Base-by-base conservation (phyloP, 495 filamentous ascomycete species). In the Podospora australis region DNA sequence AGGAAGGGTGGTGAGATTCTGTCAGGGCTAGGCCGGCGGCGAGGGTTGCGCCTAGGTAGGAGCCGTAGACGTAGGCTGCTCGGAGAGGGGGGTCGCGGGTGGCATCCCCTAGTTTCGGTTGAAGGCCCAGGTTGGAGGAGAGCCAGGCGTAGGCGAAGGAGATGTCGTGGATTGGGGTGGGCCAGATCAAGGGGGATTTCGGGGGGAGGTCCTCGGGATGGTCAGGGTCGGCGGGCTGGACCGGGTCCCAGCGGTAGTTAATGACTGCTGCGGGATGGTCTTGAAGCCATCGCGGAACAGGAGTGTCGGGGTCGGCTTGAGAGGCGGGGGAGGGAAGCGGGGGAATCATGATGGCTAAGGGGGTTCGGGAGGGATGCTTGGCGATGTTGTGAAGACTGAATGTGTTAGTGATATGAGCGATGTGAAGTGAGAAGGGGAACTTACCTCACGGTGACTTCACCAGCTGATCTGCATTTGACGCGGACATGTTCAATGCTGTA, bases 11-110 rank as follows among this genome's bases (percentile, higher is more conserved):
- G 29, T 64, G 59, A 2, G 69, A 58, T 50, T 78, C 72, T 14
- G 73, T 78, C 10, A 79, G 48, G 13, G 74, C 66, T 1, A 79
- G 66, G 11, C 66, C 64, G 20, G 64, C 67, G 26, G 70, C 77
- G 3, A 79, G 59, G 6, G 68, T 59, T 23, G 72, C 77, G 21
- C 77, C 72, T 0, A 78, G 65, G 50, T 70, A 70, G 13, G 71
- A 71, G 24, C 75, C 73, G 53, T 67, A 74, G 26, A 79, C 55
- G 38, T 75, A 70, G 40, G 63, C 17, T 59, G 63, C 10, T 11
- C 50, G 49, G 48, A 29, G 17, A 10, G 24, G 0, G 53, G 32
- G 0, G 60, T 57, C 0, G 44, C 17, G 16, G 2, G 38, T 24
- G 4, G 10, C 10, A 10, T 48, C 21, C n/a, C n/a, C n/a, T n/a